Evolutionary conservation across 2,329 filamentous ascomycete species (phyloP).

Genomic region (Penicillium sp.): DNA sequence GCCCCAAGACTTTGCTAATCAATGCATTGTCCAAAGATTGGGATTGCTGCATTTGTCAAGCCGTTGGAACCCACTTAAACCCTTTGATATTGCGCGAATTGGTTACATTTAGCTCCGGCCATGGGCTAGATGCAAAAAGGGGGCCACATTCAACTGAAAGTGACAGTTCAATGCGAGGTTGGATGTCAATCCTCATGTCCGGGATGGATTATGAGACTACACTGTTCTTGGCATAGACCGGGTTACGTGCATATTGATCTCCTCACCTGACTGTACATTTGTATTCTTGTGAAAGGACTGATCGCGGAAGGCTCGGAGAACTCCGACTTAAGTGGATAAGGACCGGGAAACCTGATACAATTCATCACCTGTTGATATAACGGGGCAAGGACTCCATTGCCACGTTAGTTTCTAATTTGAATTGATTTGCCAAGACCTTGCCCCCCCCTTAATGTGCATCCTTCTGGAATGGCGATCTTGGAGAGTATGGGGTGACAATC

Average conservation of each 20-base stretch:
- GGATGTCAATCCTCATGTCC: not conserved
- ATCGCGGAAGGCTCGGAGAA: not conserved
- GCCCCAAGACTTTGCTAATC: not conserved
- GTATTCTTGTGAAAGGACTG: not conserved
- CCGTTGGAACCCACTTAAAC: not conserved
- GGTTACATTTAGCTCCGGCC: too few species aligned
- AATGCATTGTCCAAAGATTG: not conserved
- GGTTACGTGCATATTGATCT: slow-evolving; percentile 1
- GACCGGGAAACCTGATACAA: not conserved
- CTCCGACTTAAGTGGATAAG: not conserved
- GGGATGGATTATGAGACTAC: not conserved
- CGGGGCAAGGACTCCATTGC: not conserved
- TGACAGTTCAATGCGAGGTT: not conserved
- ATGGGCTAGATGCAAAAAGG: too few species aligned
- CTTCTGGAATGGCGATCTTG: slow-evolving; percentile 2
- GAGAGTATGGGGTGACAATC: not conserved
- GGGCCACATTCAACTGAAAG: not conserved
- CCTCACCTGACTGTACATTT: not conserved
- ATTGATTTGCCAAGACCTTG: too few species aligned
- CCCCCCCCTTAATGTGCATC: not conserved
- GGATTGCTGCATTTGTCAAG: not conserved
- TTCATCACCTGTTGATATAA: not conserved
- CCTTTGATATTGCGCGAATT: too few species aligned
- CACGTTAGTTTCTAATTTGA: not conserved
- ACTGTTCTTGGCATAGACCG: not conserved